Conservation (phyloP, 2,329 filamentous ascomycete species). For the Penicillium sp. region DNA sequence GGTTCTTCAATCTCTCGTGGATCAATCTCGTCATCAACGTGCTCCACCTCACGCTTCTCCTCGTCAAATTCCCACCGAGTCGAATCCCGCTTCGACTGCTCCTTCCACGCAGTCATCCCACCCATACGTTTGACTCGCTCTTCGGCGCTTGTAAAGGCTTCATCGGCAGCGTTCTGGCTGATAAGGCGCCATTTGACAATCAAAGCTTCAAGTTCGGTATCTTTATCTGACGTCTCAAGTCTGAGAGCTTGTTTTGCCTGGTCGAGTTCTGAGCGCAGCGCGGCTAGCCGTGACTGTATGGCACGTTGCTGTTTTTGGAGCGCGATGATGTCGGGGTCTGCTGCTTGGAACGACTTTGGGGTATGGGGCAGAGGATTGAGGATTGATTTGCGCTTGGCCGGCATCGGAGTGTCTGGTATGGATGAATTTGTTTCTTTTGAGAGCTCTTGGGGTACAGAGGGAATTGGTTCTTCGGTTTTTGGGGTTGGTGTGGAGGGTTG, state of each 20-base stretch:
- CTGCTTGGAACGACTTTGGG: slow-evolving; percentile 10
- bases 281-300: slow-evolving; percentile 34
- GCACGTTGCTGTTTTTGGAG: slow-evolving; percentile 39
- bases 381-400: slow-evolving; percentile 7
- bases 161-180: slow-evolving; percentile 65
- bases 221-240: slow-evolving; percentile 49
- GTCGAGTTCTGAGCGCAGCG: slow-evolving; percentile 48
- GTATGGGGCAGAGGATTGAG: slow-evolving; percentile 9
- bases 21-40: slow-evolving; percentile 28
- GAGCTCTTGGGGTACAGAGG: not conserved
- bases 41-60: slow-evolving; percentile 41
- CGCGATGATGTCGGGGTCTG: slow-evolving; percentile 29
- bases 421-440: slow-evolving; percentile 1
- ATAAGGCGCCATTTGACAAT: slow-evolving; percentile 63
- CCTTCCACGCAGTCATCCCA: slow-evolving; percentile 59
- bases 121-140: slow-evolving; percentile 65
- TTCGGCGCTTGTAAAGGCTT: slow-evolving; percentile 62
- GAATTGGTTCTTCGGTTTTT: not conserved
- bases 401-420: not conserved
- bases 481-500: slow-evolving; percentile 8
- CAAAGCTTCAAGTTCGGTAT: slow-evolving; percentile 58
- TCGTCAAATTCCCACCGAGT: slow-evolving; percentile 40
- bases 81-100: slow-evolving; percentile 48
- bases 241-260: slow-evolving; percentile 54
- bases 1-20: slow-evolving; percentile 9